Percentiles rank a stretch among this genome's conserved stretches.
phyloP scores from a whole-genome alignment of 306 rosid species.

The Psophocarpus tetragonolobus region DNA sequence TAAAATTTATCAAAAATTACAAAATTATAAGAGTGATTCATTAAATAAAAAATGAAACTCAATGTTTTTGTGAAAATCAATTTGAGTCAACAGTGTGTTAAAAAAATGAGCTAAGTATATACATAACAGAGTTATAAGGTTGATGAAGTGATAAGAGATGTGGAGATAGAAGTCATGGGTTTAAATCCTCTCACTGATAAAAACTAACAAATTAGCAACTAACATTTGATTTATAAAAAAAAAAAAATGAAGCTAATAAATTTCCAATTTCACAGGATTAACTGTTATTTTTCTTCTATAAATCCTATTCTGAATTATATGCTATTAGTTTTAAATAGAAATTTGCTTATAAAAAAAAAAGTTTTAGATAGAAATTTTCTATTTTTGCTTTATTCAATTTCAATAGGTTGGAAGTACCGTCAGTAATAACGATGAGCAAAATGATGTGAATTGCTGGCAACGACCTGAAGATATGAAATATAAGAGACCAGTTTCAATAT shows the following conservation, averaged over 20 bases:
- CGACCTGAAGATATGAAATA: slow-evolving; percentile 78
- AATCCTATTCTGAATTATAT: background rate
- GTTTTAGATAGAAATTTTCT: background rate
- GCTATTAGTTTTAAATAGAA: background rate
- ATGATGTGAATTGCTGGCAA: slow-evolving; percentile 74
- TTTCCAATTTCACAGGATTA: too few relatives aligned
- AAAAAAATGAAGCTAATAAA: too few relatives aligned
- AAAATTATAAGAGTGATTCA: background rate
- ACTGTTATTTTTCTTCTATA: background rate
- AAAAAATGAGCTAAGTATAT: too few relatives aligned
- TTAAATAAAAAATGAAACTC: too few relatives aligned
- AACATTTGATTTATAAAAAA: too few relatives aligned
- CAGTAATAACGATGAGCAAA: slow-evolving; percentile 32
- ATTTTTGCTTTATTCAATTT: slow-evolving; percentile 1
- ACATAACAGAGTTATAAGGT: too few relatives aligned
- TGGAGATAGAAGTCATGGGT: too few relatives aligned
- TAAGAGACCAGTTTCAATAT: slow-evolving; percentile 58
- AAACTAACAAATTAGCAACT: too few relatives aligned
- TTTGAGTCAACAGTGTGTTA: background rate
- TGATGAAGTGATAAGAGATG: too few relatives aligned
- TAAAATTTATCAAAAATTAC: too few relatives aligned
- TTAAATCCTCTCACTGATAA: too few relatives aligned
- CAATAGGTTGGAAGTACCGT: slow-evolving; percentile 69
- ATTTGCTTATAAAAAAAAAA: too few relatives aligned
- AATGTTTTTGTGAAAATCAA: background rate